Conservation (phyloP, 257 asterid genomes). For the Petunia secreta region DNA sequence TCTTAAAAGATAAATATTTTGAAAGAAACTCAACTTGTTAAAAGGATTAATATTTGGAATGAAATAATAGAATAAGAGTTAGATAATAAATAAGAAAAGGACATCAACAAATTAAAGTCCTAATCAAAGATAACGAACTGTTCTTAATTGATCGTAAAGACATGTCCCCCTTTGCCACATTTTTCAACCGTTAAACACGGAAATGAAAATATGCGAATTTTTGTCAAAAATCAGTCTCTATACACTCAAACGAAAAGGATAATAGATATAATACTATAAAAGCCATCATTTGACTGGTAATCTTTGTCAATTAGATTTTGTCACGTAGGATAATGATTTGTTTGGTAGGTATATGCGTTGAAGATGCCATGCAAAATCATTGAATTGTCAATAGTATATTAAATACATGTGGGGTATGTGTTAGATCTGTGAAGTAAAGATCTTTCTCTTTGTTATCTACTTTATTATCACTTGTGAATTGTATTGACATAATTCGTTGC, state of each 20-base stretch:
- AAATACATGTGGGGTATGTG: constrained; percentile 16
- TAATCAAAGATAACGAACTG: not conserved
- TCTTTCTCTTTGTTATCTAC: not conserved
- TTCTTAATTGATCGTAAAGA: not conserved
- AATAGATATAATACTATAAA: not conserved
- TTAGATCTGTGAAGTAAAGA: not conserved
- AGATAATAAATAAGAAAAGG: not conserved
- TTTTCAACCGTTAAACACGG: constrained; percentile 18
- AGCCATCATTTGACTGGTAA: not conserved
- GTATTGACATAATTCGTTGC: not conserved
- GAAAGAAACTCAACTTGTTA: no score
- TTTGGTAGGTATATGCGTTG: constrained; percentile 17
- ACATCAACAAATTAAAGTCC: not conserved
- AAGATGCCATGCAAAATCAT: not conserved
- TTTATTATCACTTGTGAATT: not conserved
- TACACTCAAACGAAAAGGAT: not conserved
- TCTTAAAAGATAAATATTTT: no score
- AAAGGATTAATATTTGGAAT: no score
- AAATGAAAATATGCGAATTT: not conserved
- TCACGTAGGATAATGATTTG: not conserved
- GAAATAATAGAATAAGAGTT: no score
- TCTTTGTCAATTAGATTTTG: constrained; percentile 8
- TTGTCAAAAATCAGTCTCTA: not conserved
- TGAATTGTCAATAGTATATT: not conserved
- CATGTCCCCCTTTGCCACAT: constrained; percentile 1